Percentiles rank a stretch among this genome's conserved stretches.
Evolutionary conservation across 441 rosid genomes (phyloP).

Genomic region (Euphorbia celastroides): DNA sequence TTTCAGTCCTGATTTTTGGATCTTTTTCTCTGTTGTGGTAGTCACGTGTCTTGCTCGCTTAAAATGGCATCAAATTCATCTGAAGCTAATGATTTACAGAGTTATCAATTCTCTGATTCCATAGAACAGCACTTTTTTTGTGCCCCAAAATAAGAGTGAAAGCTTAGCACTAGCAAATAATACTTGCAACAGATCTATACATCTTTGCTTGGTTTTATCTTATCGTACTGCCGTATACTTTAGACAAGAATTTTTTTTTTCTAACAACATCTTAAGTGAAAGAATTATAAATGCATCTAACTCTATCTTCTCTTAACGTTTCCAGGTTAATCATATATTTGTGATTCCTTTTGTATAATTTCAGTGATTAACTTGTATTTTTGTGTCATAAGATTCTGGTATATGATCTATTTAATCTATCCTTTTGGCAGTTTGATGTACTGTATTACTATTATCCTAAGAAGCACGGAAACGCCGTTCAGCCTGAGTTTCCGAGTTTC

Average conservation of each 20-base stretch:
- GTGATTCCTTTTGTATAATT: conserved; percentile 1
- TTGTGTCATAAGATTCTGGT: conserved; percentile 5
- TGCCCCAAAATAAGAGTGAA: not conserved
- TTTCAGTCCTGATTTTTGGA: not conserved
- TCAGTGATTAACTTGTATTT: conserved; percentile 2
- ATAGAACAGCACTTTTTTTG: not conserved
- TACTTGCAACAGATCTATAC: not conserved
- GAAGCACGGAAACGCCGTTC: no score
- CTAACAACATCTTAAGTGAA: conserved; percentile 5
- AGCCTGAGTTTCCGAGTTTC: no score
- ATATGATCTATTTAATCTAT: conserved; percentile 13
- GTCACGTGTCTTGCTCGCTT: not conserved
- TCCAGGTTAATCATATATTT: not conserved
- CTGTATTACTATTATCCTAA: conserved; percentile 92
- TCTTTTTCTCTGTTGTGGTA: conserved; percentile 8
- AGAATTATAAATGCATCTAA: not conserved
- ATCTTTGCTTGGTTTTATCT: not conserved
- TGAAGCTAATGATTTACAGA: not conserved
- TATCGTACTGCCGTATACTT: not conserved
- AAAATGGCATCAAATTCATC: not conserved
- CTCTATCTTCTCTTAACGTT: not conserved
- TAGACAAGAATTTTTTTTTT: not conserved
- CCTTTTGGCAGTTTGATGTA: conserved; percentile 73
- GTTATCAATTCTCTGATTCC: not conserved
- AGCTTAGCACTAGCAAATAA: not conserved